Evolutionary conservation across 2,329 filamentous ascomycete species (phyloP).

Genomic region (Ophiostoma sp.): DNA sequence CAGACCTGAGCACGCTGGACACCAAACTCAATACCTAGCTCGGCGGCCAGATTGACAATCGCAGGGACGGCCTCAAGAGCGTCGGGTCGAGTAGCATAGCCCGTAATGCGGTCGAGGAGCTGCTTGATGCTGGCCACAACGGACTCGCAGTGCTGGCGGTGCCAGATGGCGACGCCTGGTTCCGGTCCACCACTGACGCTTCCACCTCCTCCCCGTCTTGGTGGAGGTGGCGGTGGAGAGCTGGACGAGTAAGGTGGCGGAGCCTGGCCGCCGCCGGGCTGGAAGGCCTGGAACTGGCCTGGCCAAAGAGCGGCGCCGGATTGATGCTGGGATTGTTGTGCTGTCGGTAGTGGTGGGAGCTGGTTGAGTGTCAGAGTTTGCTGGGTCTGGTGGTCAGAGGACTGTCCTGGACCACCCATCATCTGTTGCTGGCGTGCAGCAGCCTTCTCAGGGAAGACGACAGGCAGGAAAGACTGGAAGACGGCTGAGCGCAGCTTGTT

Average conservation of each 20-base stretch:
- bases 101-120: slow-evolving; percentile 26
- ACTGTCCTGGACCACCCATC: background rate
- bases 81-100: slow-evolving; percentile 18
- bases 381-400: slow-evolving; percentile 11
- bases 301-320: background rate
- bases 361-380: slow-evolving; percentile 1
- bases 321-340: background rate
- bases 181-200: background rate
- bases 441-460: slow-evolving; percentile 26
- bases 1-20: slow-evolving; percentile 27
- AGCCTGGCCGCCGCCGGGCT: slow-evolving; percentile 9
- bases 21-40: slow-evolving; percentile 29
- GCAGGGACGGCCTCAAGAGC: slow-evolving; percentile 12
- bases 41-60: slow-evolving; percentile 24
- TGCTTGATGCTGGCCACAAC: background rate
- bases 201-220: background rate
- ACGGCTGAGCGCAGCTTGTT: slow-evolving; percentile 34
- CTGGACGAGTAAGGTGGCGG: background rate
- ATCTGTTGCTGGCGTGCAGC: slow-evolving; percentile 11
- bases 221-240: background rate
- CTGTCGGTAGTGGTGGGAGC: background rate
- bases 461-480: slow-evolving; percentile 33
- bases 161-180: background rate
- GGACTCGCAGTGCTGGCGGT: slow-evolving; percentile 22
- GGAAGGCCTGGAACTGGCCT: slow-evolving; percentile 17